Percentiles rank a stretch among this genome's conserved stretches.
Evolutionary conservation across 805 yeast species (phyloP).

Genomic region (Starmerella riodocensis): DNA sequence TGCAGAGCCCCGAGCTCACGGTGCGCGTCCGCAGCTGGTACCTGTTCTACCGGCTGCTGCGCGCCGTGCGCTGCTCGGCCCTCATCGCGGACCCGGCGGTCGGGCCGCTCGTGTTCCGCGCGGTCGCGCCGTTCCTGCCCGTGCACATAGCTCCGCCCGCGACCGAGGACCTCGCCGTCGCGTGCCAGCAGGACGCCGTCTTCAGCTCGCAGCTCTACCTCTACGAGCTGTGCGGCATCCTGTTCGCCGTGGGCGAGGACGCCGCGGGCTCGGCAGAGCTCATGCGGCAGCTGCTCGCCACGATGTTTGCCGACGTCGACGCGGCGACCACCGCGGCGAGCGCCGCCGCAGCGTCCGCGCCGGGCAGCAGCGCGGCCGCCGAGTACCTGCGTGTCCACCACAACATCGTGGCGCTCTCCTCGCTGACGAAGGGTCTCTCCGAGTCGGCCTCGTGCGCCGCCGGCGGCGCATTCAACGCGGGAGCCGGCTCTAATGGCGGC

Average conservation of each 20-base stretch:
- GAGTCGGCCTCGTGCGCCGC: conserved; percentile 23
- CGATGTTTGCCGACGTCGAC: conserved; percentile 18
- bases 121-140: conserved; percentile 46
- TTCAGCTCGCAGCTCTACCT: conserved; percentile 71
- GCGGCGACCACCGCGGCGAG: conserved; percentile 27
- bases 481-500: conserved; percentile 6
- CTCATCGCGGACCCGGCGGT: conserved; percentile 31
- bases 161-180: conserved; percentile 7
- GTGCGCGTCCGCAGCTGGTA: conserved; percentile 87
- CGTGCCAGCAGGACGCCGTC: conserved; percentile 34
- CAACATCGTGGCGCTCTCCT: conserved; percentile 74
- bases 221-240: conserved; percentile 74
- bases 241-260: conserved; percentile 45
- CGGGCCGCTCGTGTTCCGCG: conserved; percentile 45
- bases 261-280: conserved; percentile 20
- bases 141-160: conserved; percentile 46
- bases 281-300: conserved; percentile 15
- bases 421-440: conserved; percentile 76
- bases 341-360: conserved; percentile 25
- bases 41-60: conserved; percentile 68
- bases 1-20: conserved; percentile 57
- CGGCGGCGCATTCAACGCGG: not conserved
- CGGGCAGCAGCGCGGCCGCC: conserved; percentile 9
- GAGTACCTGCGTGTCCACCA: conserved; percentile 62
- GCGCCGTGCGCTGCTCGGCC: conserved; percentile 51